Evolutionary conservation across 345 rosid species (phyloP), one percentile per base, ranked within the genome.

Genomic region (Citropsis articulata): DNA sequence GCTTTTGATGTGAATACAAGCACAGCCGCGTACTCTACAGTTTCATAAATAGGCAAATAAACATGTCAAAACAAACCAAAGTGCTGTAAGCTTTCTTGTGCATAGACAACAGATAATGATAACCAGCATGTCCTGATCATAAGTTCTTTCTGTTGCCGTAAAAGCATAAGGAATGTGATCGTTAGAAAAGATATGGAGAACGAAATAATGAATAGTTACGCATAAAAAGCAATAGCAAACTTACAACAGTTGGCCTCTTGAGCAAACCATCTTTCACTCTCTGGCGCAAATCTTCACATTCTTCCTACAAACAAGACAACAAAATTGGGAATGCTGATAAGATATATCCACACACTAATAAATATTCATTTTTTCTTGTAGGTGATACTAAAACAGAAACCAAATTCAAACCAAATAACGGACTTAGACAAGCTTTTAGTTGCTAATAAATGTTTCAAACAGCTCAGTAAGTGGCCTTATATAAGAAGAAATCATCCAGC

Each of bases 261-360:
- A 86, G 88, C 79, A 83, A 81, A 50, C 90, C 90, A 71, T 80
- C 84, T 69, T 83, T 87, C 28, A 93, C 76, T 76, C 93, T 89
- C 81, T 81, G 86, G 59, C 40, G 70, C 84, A 95, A 83, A 84
- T 93, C 98, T 74, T 84, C 88, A 61, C 98, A 95, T 81, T 93
- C 98, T 83, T 93, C 97, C 98, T 95, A 80, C 84, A 88, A 77
- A 77, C 64, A 63, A 24, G 68, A 80, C 35, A 85, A 56, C 74
- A 81, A 64, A 73, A 75, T 76, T 80, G 74, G 56, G 53, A 72
- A 63, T 75, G 64, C 55, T 9, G 35, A 19, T n/a, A 64, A 72
- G 10, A 72, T 35, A 45, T 71, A 55, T 80, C 25, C 6, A 9
- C 61, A 13, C 12, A 24, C 27, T 45, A 48, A 25, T 69, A 16